Base-by-base conservation (phyloP, 352 stramenopile genomes). In the Globisporangium nodosum region DNA sequence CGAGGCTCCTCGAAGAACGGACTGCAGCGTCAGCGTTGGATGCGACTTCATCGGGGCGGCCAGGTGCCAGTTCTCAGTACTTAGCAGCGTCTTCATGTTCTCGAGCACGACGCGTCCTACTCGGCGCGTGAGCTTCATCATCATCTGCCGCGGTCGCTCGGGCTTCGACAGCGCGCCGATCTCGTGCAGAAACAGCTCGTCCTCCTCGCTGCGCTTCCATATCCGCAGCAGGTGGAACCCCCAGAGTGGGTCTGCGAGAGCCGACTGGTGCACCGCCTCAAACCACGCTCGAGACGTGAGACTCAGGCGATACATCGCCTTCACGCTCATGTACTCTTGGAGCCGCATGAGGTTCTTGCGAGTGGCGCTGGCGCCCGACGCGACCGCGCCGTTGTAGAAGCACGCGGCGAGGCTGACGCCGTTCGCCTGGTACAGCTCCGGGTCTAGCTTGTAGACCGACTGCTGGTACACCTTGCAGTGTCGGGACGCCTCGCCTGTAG, bases 111-210 rank as follows among this genome's bases (percentile, higher is more conserved):
- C 43, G 13, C 74, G 74, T 18, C 62, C 68, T 0, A 84, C 49
- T 52, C 85, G 74, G 3, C 70, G 68, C 1, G 74, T 86, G 13
- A 87, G 63, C 54, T 78, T 69, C 59, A 75, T 72, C 54, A 87
- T 58, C 64, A 83, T 74, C 13, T 68, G 64, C 2, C 69, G 69
- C 8, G 76, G 71, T 39, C 70, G 71, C 27, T 85, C 76, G 2
- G 58, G 57, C 13, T 73, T 78, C 8, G 65, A 60, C 1, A 85
- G 63, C 50, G 75, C 72, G 1, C 70, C 70, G 31, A 85, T 70
- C 9, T 73, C 54, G 7, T 67, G 64, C 37, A 84, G 49, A 27
- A 80, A 71, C 12, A 46, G 20, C 5, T 80, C 70, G 35, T 83
- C 74, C 5, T 68, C 59, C 15, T 71, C 64, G 6, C 47, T 66